phyloP scores from a whole-genome alignment of 2,329 filamentous ascomycete species.

The Teratosphaeria epicoccoides region DNA sequence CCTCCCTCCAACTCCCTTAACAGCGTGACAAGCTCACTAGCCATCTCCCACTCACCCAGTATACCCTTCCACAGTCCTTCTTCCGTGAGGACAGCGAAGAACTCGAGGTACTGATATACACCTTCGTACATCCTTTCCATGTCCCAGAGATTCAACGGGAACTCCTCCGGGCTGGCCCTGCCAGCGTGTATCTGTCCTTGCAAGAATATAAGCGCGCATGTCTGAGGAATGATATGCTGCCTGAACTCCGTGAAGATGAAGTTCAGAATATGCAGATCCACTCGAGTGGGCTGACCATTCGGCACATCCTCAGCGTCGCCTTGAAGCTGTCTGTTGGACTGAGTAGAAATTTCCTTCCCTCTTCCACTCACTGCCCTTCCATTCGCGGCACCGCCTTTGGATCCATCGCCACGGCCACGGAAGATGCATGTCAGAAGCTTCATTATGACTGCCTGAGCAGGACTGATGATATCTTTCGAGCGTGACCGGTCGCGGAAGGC shows the following conservation, averaged over 20 bases:
- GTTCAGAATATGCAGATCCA: constrained; percentile 60
- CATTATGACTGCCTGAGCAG: constrained; percentile 84
- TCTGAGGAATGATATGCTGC: constrained; percentile 85
- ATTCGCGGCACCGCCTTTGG: constrained; percentile 1
- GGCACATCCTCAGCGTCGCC: neutral
- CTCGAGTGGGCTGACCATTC: constrained; percentile 24
- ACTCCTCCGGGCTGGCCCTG: constrained; percentile 68
- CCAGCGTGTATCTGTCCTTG: constrained; percentile 80
- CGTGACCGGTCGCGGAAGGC: constrained; percentile 61
- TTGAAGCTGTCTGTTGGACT: neutral
- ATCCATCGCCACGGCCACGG: constrained; percentile 42
- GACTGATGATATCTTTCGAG: constrained; percentile 90
- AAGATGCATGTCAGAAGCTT: constrained; percentile 87
- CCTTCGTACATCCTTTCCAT: constrained; percentile 96
- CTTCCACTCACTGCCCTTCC: neutral
- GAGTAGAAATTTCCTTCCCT: neutral
- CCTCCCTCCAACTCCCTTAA: constrained; percentile 71
- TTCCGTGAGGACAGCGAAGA: constrained; percentile 81
- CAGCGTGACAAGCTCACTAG: constrained; percentile 77
- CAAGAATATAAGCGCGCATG: constrained; percentile 84
- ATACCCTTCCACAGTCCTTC: constrained; percentile 72
- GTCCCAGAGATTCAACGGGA: constrained; percentile 91
- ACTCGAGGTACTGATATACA: constrained; percentile 86
- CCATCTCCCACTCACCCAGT: constrained; percentile 83
- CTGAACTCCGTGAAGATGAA: constrained; percentile 91